A percentile compares a stretch with the other conserved stretches of the same genome.
Conservation (phyloP, 2,329 filamentous ascomycete genomes). For the Penicillium capsulatum region DNA sequence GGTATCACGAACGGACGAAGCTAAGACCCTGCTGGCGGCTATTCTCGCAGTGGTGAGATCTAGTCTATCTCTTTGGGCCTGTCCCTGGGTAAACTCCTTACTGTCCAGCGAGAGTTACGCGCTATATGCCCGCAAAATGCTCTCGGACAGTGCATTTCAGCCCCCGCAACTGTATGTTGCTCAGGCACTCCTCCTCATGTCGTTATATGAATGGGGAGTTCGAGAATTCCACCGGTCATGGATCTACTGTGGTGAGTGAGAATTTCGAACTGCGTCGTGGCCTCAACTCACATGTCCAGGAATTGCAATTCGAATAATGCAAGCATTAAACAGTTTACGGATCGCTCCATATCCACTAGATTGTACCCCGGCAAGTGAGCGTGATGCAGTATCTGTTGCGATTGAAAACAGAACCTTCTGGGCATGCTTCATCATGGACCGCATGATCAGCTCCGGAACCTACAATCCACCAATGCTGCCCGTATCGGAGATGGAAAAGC, state of each 20-base stretch:
- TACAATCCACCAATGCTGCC: slow-evolving; percentile 28
- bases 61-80: slow-evolving; percentile 5
- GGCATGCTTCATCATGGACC: slow-evolving; percentile 47
- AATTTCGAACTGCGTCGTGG: neutral
- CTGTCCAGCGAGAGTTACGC: slow-evolving; percentile 13
- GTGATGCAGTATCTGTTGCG: slow-evolving; percentile 20
- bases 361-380: slow-evolving; percentile 16
- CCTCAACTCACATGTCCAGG: slow-evolving; percentile 18
- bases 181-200: slow-evolving; percentile 41
- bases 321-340: slow-evolving; percentile 17
- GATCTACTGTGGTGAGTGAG: slow-evolving; percentile 34
- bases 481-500: slow-evolving; percentile 17
- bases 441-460: slow-evolving; percentile 44
- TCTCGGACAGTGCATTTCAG: slow-evolving; percentile 14
- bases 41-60: slow-evolving; percentile 7
- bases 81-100: slow-evolving; percentile 3
- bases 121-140: slow-evolving; percentile 10
- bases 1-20: slow-evolving; percentile 6
- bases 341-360: slow-evolving; percentile 26
- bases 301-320: slow-evolving; percentile 42
- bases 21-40: slow-evolving; percentile 12
- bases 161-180: slow-evolving; percentile 35
- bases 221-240: slow-evolving; percentile 44
- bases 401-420: slow-evolving; percentile 44
- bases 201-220: slow-evolving; percentile 43